Conservation (phyloP, 2,329 filamentous ascomycete species). For the Penicillium frequentans region DNA sequence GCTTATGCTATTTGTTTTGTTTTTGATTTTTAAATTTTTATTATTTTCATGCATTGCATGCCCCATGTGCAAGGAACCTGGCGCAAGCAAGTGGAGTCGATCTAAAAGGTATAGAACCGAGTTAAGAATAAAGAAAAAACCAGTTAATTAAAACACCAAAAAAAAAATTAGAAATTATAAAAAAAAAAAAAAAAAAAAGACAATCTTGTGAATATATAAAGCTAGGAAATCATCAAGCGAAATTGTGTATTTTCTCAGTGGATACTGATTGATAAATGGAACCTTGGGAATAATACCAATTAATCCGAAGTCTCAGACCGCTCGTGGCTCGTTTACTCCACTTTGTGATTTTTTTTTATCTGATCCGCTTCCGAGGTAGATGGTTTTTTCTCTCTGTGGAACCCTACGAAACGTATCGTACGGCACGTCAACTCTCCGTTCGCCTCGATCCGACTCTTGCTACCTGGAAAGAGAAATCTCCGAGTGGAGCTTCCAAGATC, state of each 20-base stretch:
- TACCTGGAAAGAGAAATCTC: constrained; percentile 8
- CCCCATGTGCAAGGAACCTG: constrained; percentile 5
- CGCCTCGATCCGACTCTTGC: constrained; percentile 13
- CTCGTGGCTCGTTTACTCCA: constrained; percentile 6
- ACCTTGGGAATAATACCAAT: constrained; percentile 11
- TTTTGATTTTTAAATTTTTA: neutral
- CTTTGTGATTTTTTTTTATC: constrained; percentile 20
- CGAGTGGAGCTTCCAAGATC: constrained; percentile 10
- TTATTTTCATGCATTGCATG: neutral
- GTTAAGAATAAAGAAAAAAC: neutral
- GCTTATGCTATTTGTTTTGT: neutral
- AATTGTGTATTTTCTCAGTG: constrained; percentile 1
- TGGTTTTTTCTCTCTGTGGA: constrained; percentile 1
- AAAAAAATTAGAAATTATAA: too few species aligned
- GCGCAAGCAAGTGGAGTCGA: constrained; percentile 1
- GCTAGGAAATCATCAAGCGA: neutral
- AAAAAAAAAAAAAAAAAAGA: neutral
- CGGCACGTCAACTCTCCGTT: constrained; percentile 10
- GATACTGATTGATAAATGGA: constrained; percentile 24
- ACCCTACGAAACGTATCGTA: constrained; percentile 11
- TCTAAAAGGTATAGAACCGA: neutral
- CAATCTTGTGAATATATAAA: neutral
- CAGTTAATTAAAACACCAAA: too few species aligned
- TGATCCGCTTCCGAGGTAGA: constrained; percentile 20
- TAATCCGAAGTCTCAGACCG: neutral